Conservation (phyloP, 139 green algal genomes). For the Chlamydomonas incerta region DNA sequence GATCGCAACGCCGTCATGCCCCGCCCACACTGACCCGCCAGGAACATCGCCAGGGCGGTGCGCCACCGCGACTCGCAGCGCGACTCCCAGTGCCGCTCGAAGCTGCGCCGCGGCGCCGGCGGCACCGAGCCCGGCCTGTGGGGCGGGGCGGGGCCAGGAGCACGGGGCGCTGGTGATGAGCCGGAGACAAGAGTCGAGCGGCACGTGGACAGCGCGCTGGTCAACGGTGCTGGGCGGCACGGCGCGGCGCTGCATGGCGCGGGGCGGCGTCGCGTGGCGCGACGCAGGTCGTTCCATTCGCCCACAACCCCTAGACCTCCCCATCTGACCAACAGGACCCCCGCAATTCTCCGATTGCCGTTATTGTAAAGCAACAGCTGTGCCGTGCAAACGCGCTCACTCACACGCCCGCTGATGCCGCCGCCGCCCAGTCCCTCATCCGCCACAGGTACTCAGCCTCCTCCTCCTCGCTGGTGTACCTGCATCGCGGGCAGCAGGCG, state of each 20-base stretch:
- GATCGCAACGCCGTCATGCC: neutral
- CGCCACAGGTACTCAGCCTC: slow-evolving; percentile 41
- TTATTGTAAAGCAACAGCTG: too few species aligned
- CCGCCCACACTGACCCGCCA: neutral
- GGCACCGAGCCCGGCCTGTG: neutral
- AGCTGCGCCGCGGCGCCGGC: slow-evolving; percentile 20
- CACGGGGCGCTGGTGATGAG: neutral
- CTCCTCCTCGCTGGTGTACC: slow-evolving; percentile 35
- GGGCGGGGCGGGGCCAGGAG: neutral
- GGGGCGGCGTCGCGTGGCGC: too few species aligned
- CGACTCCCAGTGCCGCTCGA: slow-evolving; percentile 28
- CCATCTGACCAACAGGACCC: too few species aligned
- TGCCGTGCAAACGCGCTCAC: too few species aligned
- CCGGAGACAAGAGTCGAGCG: neutral
- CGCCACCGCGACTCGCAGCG: slow-evolving; percentile 33
- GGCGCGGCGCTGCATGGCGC: too few species aligned
- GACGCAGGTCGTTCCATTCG: too few species aligned
- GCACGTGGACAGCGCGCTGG: too few species aligned
- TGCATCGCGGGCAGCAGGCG: neutral
- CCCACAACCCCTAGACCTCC: too few species aligned
- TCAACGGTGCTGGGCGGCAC: too few species aligned
- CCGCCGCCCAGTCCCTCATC: slow-evolving; percentile 4
- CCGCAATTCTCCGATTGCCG: too few species aligned
- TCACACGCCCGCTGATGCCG: neutral
- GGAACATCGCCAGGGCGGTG: slow-evolving; percentile 14